Percentiles rank a stretch among this genome's conserved stretches.
Evolutionary conservation across 2,329 filamentous ascomycete genomes (phyloP).

Genomic region (Pseudocercospora cruenta): DNA sequence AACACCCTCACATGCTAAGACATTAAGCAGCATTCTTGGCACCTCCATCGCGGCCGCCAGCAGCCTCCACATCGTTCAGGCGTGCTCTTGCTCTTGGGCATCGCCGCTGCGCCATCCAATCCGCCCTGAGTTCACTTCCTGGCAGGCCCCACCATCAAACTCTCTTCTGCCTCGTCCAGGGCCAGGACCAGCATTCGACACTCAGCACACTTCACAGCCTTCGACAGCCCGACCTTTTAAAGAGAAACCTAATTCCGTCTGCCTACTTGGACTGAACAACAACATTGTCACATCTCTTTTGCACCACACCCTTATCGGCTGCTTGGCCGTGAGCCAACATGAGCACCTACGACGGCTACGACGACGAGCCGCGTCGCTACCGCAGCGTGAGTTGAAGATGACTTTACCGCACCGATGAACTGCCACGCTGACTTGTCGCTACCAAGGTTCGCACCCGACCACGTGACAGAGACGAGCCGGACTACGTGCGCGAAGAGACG

Average conservation of each 20-base stretch:
- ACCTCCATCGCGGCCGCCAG: neutral
- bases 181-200: conserved; percentile 6
- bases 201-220: conserved; percentile 1
- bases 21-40: neutral
- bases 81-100: neutral
- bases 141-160: conserved; percentile 6
- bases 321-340: conserved; percentile 38
- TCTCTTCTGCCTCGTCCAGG: conserved; percentile 6
- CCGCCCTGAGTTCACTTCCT: conserved; percentile 5
- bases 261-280: conserved; percentile 7
- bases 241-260: conserved; percentile 10
- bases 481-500: conserved; percentile 54
- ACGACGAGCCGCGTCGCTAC: conserved; percentile 50
- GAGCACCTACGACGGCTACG: conserved; percentile 56
- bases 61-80: neutral
- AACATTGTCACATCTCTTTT: conserved; percentile 12
- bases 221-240: conserved; percentile 4
- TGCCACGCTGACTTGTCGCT: conserved; percentile 18
- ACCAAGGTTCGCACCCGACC: conserved; percentile 42
- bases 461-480: conserved; percentile 54
- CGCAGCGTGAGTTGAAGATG: conserved; percentile 33
- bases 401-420: neutral
- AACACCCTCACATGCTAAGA: neutral
- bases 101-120: conserved; percentile 1
- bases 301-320: conserved; percentile 11